Percentiles rank a stretch among this genome's conserved stretches.
phyloP scores from a whole-genome alignment of 140 eudicot species.

The Stevia rebaudiana region DNA sequence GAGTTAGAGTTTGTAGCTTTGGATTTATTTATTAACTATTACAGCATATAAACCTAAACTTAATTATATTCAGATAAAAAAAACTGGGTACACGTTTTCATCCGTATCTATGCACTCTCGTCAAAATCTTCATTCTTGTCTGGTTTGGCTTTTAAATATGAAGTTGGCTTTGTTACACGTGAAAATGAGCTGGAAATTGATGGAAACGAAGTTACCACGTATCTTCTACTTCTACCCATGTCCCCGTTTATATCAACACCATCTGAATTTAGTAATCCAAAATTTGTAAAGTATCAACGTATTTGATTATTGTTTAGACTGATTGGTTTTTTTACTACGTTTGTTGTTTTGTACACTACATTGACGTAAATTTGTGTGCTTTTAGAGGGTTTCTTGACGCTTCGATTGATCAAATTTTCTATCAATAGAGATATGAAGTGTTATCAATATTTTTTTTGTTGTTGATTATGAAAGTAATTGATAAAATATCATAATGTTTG shows the following conservation, averaged over 20 bases:
- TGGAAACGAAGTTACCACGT: slow-evolving; percentile 23
- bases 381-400: too few species aligned
- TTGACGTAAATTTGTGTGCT: background rate
- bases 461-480: too few species aligned
- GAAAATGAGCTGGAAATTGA: slow-evolving; percentile 31
- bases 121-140: background rate
- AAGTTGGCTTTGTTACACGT: slow-evolving; percentile 28
- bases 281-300: slow-evolving; percentile 8
- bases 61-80: background rate
- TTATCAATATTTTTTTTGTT: too few species aligned
- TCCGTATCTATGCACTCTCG: background rate
- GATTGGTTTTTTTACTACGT: background rate
- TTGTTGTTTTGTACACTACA: background rate
- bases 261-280: slow-evolving; percentile 9
- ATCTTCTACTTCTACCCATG: slow-evolving; percentile 24
- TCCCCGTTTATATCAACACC: slow-evolving; percentile 21
- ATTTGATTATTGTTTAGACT: background rate
- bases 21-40: background rate
- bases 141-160: background rate
- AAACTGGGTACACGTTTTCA: slow-evolving; percentile 17
- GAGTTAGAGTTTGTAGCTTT: background rate
- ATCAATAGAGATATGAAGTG: too few species aligned
- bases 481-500: too few species aligned
- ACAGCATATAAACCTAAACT: too few species aligned
- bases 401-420: too few species aligned